These are phyloP conservation scores for Echeveria elegans DNA, from an alignment of 164 flowering plant genomes.

Conservation along the genomic window DNA sequence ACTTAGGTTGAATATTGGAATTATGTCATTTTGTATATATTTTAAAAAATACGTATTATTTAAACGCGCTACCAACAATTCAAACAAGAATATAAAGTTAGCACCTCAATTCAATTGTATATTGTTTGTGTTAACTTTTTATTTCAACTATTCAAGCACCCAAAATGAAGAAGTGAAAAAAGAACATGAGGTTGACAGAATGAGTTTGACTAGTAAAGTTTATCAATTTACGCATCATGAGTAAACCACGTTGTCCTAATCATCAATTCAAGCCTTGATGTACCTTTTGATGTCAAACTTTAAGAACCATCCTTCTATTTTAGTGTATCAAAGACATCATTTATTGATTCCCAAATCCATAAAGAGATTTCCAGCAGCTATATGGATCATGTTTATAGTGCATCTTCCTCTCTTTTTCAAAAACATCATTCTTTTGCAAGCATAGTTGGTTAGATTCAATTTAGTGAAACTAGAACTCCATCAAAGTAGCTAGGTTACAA, in stretches of 20 bases:
- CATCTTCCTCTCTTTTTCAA: not conserved
- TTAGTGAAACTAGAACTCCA: too few species aligned
- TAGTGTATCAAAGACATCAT: not conserved
- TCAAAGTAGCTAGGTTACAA: too few species aligned
- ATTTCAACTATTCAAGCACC: too few species aligned
- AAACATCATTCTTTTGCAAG: not conserved
- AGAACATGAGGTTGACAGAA: not conserved
- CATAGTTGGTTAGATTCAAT: not conserved
- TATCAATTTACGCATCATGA: not conserved
- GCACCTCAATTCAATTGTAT: too few species aligned
- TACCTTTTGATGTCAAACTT: not conserved
- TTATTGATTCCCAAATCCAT: not conserved
- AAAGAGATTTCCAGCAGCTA: not conserved
- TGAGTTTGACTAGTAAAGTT: not conserved
- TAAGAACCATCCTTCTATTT: not conserved
- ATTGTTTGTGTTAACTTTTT: too few species aligned
- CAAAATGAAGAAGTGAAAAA: too few species aligned
- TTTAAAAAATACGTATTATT: too few species aligned
- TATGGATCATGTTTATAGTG: not conserved
- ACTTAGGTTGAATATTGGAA: too few species aligned
- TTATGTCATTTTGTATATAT: too few species aligned
- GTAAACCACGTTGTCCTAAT: not conserved
- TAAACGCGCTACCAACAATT: too few species aligned
- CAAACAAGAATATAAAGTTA: too few species aligned
- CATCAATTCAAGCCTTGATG: constrained; percentile 8